Base-by-base conservation (phyloP, 306 rosid genomes). In the Fragaria nilgerrensis region DNA sequence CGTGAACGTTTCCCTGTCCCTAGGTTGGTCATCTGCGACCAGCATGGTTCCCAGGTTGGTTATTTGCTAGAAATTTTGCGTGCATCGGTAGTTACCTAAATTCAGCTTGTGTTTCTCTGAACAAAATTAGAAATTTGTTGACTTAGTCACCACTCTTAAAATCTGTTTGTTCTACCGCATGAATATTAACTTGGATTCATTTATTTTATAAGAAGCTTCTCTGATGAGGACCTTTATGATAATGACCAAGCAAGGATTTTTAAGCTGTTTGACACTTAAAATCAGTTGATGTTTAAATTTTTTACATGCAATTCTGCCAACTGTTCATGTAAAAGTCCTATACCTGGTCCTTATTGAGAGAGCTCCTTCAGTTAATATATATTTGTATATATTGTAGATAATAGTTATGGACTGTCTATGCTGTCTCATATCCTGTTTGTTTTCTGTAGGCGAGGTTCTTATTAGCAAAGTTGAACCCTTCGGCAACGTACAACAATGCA, bases 31-130 rank as follows among this genome's bases (percentile, higher is more conserved):
- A 96, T 95, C 68, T 95, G 99, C 23, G 99, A 95, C 78, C 99
- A 95, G 75, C 99, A 92, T 81, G 99, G 99, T 76, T 95, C 99
- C 70, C 99, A 95, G 99, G 99, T 92, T 78, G 75, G 82, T 81
- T 41, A 50, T 85, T 77, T 61, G 7, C 44, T 23, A 10, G 36
- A n/a, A 43, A 22, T 62, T 72, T 70, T 32, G 32, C 22, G 52
- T 67, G 55, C 27, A 63, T 68, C 78, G 75, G 48, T 67, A 41
- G 17, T 55, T 72, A 12, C 66, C 49, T 41, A 48, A 20, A n/a
- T 13, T 53, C 25, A 32, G 36, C 22, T 63, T 32, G 22, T 63
- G 5, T 27, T 63, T 32, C 20, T 7, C 22, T 63, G 68, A 58
- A 58, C 5, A 58, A 58, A 23, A 58, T 2, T 62, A 13, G 39